Evolutionary conservation across 108 stramenopile genomes (phyloP), one percentile per base, ranked within the genome.

Genomic region (Skeletonema menzelii): DNA sequence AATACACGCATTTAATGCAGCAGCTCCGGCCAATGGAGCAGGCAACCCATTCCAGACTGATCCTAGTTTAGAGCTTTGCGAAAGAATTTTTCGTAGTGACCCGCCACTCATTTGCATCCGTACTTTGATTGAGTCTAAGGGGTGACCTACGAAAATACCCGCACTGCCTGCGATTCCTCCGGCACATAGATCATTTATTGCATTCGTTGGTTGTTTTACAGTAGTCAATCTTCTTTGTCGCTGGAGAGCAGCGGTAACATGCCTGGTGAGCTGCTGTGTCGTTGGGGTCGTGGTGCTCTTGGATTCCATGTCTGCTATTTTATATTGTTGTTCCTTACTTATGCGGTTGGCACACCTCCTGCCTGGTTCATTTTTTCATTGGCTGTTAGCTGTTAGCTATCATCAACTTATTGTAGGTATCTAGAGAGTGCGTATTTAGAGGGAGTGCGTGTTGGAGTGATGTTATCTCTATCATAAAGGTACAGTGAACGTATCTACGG

Each of bases 91-190:
- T 42, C 56, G 61, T 28, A 47, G 2, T 28, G 73, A 74, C 5
- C 56, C 53, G 30, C 53, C 19, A 46, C 59, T 31, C 44, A 64
- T 66, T 38, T 74, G 73, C 56, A 66, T 64, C 17, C 73, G 64
- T 6, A 74, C 73, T 73, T 97, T 97, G 46, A 95, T 64, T 0
- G 96, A 92, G 75, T 97, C 96, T 62, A 97, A 94, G 5, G 96
- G 96, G 85, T 97, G 93, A 17, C 94, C 94, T 2, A 92, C 87
- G 37, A 90, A 65, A 13, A 95, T 85, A 15, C 86, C 86, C 0
- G 82, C 84, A 24, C 86, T 87, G 17, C 93, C 93, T 19, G 93
- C 88, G 11, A 90, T 65, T 7, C 88, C 92, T 30, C 92, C 92
- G 17, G 92, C 89, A 8, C 90, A 65, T 42, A 93, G 84, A 73